Conservation (phyloP, 192 early-diverging fungal species). For the Entomortierella lignicola region DNA sequence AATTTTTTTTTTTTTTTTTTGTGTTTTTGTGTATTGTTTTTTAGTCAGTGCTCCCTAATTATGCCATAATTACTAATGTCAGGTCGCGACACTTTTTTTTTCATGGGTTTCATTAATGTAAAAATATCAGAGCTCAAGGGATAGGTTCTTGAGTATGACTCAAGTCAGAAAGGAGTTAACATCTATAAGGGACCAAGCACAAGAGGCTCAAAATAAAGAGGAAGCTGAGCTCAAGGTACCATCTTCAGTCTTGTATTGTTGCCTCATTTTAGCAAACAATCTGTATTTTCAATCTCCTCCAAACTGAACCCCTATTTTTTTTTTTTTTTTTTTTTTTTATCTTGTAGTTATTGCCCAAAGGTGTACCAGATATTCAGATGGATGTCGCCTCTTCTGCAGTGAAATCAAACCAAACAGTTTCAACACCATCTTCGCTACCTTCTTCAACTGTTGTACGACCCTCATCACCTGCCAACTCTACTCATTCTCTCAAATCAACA, state of each 20-base stretch:
- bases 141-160: conserved; percentile 42
- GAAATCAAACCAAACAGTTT: conserved; percentile 8
- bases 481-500: conserved; percentile 24
- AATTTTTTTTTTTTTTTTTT: conserved; percentile 8
- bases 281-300: background rate
- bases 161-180: conserved; percentile 42
- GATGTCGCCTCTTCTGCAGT: background rate
- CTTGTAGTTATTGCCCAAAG: background rate
- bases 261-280: too few relatives aligned
- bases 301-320: too few relatives aligned
- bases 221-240: conserved; percentile 32
- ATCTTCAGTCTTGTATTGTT: too few relatives aligned
- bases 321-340: background rate
- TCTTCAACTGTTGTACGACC: conserved; percentile 12
- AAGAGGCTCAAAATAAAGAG: conserved; percentile 33
- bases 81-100: background rate
- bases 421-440: conserved; percentile 12
- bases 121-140: conserved; percentile 28
- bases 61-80: too few relatives aligned
- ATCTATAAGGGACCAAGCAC: conserved; percentile 35
- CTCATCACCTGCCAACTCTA: conserved; percentile 30
- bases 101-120: background rate
- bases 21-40: too few relatives aligned
- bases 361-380: background rate
- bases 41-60: too few relatives aligned